Evolutionary conservation across 805 yeast genomes (phyloP), one percentile per base, ranked within the genome.

Genomic region (Ascoidea asiatica): DNA sequence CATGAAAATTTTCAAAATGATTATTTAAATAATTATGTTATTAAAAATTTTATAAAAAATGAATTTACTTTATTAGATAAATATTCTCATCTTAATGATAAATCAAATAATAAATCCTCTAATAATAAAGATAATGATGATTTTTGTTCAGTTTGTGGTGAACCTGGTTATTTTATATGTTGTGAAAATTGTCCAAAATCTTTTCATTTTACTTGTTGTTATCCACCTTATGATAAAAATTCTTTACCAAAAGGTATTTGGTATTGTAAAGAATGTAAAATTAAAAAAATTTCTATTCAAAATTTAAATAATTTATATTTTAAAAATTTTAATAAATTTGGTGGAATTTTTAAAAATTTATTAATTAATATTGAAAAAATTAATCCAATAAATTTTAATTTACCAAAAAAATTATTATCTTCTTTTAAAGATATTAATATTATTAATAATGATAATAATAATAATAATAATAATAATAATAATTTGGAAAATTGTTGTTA

Each of bases 161-260:
- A 87, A 21, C 68, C 88, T 0, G 98, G 98, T 11, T 71, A 84
- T 21, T 88, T 90, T 53, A 67, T 90, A 20, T 92, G 97, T 62
- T 90, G 98, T 63, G 98, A 90, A 53, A 70, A 84, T 1, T 90
- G 98, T 61, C 96, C 97, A 0, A 72, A 72, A 53, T 84, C 95
- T 1, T 92, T 90, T 62, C 98, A 90, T 58, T 87, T 92, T 56
- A 69, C 84, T 4, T 90, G 98, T 59, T 74, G 90, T 48, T 82
- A 85, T 54, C 97, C 97, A 2, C 97, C 98, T 0, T 63, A 81
- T 33, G 86, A 81, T 52, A 87, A 81, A 38, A 69, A 73, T 43
- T 57, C 71, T 37, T 62, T 86, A 5, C 97, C 97, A 0, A 94
- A 81, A 41, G 95, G 83, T 36, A 81, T 77, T 49, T 90, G 98